phyloP scores from a whole-genome alignment of 148 eudicot species.

The Drosera capensis region DNA sequence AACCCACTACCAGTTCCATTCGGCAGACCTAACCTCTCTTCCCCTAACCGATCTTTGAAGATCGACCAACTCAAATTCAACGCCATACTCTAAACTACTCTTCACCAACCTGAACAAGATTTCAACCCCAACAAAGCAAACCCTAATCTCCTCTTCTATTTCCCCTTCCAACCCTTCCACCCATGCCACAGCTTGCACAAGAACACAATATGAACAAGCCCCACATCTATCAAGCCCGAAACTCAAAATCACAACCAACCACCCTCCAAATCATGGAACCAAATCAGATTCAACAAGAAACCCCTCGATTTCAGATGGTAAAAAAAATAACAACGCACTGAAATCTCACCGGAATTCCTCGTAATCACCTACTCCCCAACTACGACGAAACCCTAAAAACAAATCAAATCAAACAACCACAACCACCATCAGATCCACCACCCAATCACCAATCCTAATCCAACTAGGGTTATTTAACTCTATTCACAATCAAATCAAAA shows the following conservation, averaged over 20 bases:
- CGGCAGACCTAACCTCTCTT: conserved; percentile 42
- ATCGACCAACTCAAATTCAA: conserved; percentile 64
- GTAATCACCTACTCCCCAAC: too few relatives aligned
- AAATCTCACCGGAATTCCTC: conserved; percentile 62
- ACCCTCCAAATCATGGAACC: too few relatives aligned
- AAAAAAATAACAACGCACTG: conserved; percentile 59
- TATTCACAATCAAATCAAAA: too few relatives aligned
- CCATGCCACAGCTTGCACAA: background rate
- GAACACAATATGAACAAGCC: background rate
- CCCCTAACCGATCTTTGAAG: conserved; percentile 37
- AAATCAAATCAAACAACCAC: too few relatives aligned
- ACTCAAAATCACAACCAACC: conserved; percentile 12
- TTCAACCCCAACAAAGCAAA: background rate
- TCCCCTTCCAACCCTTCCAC: conserved; percentile 2
- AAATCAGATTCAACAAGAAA: conserved; percentile 29
- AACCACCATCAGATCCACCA: too few relatives aligned
- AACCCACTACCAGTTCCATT: conserved; percentile 36
- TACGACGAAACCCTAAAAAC: too few relatives aligned
- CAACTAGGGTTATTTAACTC: too few relatives aligned
- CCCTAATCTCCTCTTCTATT: conserved; percentile 5
- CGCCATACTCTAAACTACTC: conserved; percentile 46
- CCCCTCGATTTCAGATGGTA: conserved; percentile 75
- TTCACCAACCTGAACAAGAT: conserved; percentile 6
- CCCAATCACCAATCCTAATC: too few relatives aligned
- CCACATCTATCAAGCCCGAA: background rate